phyloP scores from a whole-genome alignment of 2,329 filamentous ascomycete species.

The Paecilomyces niveus region DNA sequence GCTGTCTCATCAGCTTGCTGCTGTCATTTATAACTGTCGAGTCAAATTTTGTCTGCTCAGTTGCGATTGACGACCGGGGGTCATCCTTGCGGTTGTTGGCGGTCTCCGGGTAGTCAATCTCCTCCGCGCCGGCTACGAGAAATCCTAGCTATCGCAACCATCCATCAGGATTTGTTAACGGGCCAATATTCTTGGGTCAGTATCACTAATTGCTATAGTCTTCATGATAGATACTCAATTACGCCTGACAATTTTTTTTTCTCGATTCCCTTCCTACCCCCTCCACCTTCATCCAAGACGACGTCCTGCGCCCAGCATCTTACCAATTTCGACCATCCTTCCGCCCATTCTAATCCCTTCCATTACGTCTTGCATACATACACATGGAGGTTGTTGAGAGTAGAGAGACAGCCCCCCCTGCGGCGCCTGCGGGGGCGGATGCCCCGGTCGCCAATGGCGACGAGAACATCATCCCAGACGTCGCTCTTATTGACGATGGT shows the following conservation, averaged over 20 bases:
- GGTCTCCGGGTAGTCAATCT: constrained; percentile 22
- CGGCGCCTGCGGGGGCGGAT: constrained; percentile 25
- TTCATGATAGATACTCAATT: background rate
- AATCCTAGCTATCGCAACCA: constrained; percentile 12
- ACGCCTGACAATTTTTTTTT: background rate
- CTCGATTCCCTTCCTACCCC: background rate
- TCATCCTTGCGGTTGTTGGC: background rate
- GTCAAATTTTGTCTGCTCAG: background rate
- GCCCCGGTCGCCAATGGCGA: constrained; percentile 30
- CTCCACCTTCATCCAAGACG: background rate
- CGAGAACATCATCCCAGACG: constrained; percentile 29
- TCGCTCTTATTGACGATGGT: constrained; percentile 53
- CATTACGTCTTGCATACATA: constrained; percentile 3
- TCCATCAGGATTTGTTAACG: constrained; percentile 2
- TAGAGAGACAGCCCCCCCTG: constrained; percentile 27
- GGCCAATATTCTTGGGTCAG: constrained; percentile 2
- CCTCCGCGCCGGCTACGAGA: constrained; percentile 33
- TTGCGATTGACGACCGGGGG: background rate
- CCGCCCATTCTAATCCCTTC: background rate
- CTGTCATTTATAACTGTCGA: constrained; percentile 1
- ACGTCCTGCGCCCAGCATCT: background rate
- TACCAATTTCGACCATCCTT: background rate
- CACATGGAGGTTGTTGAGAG: constrained; percentile 36
- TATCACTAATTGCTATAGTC: background rate
- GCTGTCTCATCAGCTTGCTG: constrained; percentile 7